Percentiles rank a stretch among this genome's conserved stretches.
These are phyloP conservation scores for Malassezia caprae DNA, from an alignment of 1,284 basidiomycete genomes.

Conservation along the genomic window DNA sequence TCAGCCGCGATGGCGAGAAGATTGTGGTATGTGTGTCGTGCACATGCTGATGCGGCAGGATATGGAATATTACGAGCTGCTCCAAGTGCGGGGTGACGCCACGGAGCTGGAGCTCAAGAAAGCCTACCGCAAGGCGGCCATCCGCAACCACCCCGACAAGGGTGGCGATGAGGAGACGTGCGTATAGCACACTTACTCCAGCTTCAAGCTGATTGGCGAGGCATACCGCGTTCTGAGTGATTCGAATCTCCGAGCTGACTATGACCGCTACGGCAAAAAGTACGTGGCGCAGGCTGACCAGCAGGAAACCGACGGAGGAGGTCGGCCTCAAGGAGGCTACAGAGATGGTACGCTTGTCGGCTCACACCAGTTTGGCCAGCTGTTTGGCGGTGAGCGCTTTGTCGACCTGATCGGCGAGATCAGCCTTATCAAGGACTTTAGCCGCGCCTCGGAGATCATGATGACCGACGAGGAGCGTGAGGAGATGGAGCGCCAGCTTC, in stretches of 20 bases:
- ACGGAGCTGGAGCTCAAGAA: slow-evolving; percentile 75
- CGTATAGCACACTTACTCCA: background rate
- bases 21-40: slow-evolving; percentile 22
- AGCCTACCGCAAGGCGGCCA: slow-evolving; percentile 86
- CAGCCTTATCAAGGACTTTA: slow-evolving; percentile 47
- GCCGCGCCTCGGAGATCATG: slow-evolving; percentile 49
- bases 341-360: slow-evolving; percentile 32
- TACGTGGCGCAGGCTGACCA: slow-evolving; percentile 54
- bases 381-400: slow-evolving; percentile 48
- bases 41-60: slow-evolving; percentile 14
- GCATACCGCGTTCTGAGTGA: slow-evolving; percentile 41
- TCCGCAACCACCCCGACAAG: slow-evolving; percentile 61
- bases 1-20: slow-evolving; percentile 41
- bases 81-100: slow-evolving; percentile 42
- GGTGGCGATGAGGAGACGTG: slow-evolving; percentile 44
- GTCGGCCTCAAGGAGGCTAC: slow-evolving; percentile 47
- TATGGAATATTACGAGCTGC: slow-evolving; percentile 49
- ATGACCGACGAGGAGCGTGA: slow-evolving; percentile 80
- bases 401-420: slow-evolving; percentile 48
- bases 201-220: slow-evolving; percentile 56
- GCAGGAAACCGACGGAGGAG: slow-evolving; percentile 43
- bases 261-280: slow-evolving; percentile 87
- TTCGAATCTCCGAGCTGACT: slow-evolving; percentile 74
- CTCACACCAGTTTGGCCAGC: slow-evolving; percentile 33
- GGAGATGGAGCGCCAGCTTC: slow-evolving; percentile 67